A percentile compares a stretch with the other conserved stretches of the same genome.
phyloP scores from a whole-genome alignment of 2,329 filamentous ascomycete species.

The Mariannaea sp. region DNA sequence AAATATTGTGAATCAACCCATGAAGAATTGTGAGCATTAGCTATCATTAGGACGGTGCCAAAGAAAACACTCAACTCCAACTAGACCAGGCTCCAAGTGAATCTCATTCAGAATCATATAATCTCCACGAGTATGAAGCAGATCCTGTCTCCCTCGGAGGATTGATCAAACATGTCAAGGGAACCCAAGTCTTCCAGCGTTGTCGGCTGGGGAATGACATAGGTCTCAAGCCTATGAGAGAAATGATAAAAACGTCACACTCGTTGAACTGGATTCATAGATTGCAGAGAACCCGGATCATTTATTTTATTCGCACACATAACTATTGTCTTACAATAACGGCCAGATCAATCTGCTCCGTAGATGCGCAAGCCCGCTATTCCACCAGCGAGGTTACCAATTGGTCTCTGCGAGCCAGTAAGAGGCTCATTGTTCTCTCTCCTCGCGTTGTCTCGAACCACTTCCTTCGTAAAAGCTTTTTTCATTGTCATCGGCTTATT shows the following conservation, averaged over 20 bases:
- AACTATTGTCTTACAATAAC: slow-evolving; percentile 21
- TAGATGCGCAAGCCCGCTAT: slow-evolving; percentile 4
- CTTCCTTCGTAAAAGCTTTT: neutral
- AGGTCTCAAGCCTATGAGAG: neutral
- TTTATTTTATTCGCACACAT: slow-evolving; percentile 18
- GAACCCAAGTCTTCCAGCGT: too few species aligned
- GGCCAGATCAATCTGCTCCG: slow-evolving; percentile 5
- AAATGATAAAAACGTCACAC: too few species aligned
- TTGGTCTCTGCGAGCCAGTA: slow-evolving; percentile 6
- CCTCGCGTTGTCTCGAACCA: neutral
- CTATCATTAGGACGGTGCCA: too few species aligned
- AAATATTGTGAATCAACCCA: neutral
- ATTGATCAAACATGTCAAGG: too few species aligned
- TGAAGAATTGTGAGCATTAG: too few species aligned
- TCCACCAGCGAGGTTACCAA: slow-evolving; percentile 12
- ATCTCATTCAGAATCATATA: too few species aligned
- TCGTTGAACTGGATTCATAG: too few species aligned
- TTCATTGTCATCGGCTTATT: slow-evolving; percentile 13
- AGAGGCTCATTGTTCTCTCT: slow-evolving; percentile 4
- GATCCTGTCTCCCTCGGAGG: too few species aligned
- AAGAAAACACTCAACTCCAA: neutral
- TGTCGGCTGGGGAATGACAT: neutral
- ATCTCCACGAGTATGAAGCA: too few species aligned
- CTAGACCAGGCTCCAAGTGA: too few species aligned
- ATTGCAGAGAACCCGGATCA: neutral